phyloP scores from a whole-genome alignment of 2,329 filamentous ascomycete species.

The Cercospora sojina region DNA sequence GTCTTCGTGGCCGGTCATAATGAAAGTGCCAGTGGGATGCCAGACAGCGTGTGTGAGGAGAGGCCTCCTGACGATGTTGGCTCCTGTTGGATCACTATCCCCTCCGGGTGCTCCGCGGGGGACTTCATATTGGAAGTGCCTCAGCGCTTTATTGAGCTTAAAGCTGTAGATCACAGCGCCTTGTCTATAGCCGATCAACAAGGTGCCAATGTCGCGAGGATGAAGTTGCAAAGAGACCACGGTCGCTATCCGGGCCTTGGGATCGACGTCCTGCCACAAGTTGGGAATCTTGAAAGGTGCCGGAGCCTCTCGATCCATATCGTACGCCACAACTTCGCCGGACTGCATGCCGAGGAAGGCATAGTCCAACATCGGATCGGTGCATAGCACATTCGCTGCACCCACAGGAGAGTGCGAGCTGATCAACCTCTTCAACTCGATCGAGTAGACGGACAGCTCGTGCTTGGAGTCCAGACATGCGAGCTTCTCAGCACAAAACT shows the following conservation, averaged over 20 bases:
- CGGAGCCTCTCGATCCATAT: conserved; percentile 77
- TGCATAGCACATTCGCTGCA: conserved; percentile 69
- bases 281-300: conserved; percentile 82
- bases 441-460: conserved; percentile 79
- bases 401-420: conserved; percentile 74
- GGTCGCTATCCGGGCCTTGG: conserved; percentile 61
- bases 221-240: conserved; percentile 82
- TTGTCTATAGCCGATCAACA: conserved; percentile 86
- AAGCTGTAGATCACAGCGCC: conserved; percentile 91
- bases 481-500: conserved; percentile 84
- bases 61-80: conserved; percentile 66
- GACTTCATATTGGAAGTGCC: conserved; percentile 80
- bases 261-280: conserved; percentile 75
- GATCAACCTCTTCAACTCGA: conserved; percentile 66
- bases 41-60: conserved; percentile 79
- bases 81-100: conserved; percentile 62
- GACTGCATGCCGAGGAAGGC: conserved; percentile 68
- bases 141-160: conserved; percentile 78
- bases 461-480: conserved; percentile 82
- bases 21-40: conserved; percentile 91
- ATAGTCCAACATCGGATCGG: conserved; percentile 91
- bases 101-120: conserved; percentile 81
- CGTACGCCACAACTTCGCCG: conserved; percentile 86
- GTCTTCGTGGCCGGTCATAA: conserved; percentile 85
- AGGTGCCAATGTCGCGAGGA: conserved; percentile 84